Conservation (phyloP, 1,139 yeast species). For the Pichia sp. region DNA sequence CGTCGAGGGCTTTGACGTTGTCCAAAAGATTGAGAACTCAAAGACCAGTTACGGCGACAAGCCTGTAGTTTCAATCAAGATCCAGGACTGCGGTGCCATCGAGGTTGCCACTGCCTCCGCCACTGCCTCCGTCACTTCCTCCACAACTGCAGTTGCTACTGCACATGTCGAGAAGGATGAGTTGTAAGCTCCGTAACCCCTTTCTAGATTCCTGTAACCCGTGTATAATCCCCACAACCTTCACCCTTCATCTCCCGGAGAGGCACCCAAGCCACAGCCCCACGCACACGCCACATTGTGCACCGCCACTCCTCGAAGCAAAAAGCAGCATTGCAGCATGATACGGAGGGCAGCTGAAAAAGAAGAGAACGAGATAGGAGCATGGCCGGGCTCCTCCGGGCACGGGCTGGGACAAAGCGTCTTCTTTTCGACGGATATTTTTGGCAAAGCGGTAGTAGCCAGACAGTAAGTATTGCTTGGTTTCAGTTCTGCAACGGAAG, state of each 20-base stretch:
- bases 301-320: too few relatives aligned
- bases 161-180: constrained; percentile 26
- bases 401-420: too few relatives aligned
- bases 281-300: not conserved
- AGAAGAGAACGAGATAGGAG: too few relatives aligned
- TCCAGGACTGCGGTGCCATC: constrained; percentile 44
- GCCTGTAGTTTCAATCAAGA: constrained; percentile 46
- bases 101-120: constrained; percentile 22
- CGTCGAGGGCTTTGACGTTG: constrained; percentile 52
- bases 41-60: constrained; percentile 50
- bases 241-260: not conserved
- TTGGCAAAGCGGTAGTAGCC: too few relatives aligned
- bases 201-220: not conserved
- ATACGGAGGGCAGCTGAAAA: too few relatives aligned
- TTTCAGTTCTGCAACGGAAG: too few relatives aligned
- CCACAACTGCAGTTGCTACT: not conserved
- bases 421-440: too few relatives aligned
- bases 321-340: too few relatives aligned
- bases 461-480: too few relatives aligned
- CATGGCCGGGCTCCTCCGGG: too few relatives aligned
- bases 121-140: constrained; percentile 5
- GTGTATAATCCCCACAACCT: not conserved
- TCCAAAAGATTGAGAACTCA: constrained; percentile 48
- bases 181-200: constrained; percentile 19
- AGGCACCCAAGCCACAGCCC: not conserved